Evolutionary conservation across 768 basidiomycete species (phyloP).

Genomic region (Cubamyces lactineus): DNA sequence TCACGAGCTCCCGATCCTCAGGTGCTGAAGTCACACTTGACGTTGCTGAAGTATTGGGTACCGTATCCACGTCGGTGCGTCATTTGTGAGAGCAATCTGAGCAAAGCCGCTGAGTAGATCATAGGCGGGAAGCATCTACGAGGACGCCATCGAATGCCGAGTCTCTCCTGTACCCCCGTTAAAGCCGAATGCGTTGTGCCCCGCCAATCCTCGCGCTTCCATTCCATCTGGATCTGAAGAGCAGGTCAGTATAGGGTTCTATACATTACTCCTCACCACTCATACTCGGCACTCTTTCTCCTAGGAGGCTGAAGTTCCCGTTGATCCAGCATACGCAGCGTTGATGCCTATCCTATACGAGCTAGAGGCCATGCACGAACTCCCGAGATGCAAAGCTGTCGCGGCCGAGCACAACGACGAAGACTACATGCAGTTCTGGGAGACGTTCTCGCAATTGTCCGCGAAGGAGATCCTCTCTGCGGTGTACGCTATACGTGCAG

Average conservation of each 20-base stretch:
- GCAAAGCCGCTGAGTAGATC: background rate
- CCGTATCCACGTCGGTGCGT: background rate
- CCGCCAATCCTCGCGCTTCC: background rate
- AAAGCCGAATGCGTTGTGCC: background rate
- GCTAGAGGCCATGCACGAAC: constrained; percentile 6
- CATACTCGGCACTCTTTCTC: too few species aligned
- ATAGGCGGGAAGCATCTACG: background rate
- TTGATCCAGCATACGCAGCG: constrained; percentile 10
- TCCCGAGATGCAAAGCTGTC: background rate
- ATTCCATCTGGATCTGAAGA: background rate
- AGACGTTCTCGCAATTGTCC: constrained; percentile 17
- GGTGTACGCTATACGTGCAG: constrained; percentile 15
- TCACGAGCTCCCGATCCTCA: background rate
- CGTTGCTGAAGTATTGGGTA: background rate
- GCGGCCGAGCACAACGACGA: constrained; percentile 11
- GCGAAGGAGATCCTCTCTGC: constrained; percentile 17
- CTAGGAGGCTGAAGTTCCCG: background rate
- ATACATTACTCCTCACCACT: background rate
- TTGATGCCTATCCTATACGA: constrained; percentile 10
- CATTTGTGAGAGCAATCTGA: background rate
- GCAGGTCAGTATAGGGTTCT: background rate
- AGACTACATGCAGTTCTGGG: constrained; percentile 17
- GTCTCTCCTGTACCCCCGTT: background rate
- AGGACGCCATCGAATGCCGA: background rate
- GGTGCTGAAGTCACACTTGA: background rate